Evolutionary conservation across 2,329 filamentous ascomycete genomes (phyloP).

Genomic region (Orbilia blumenaviensis): DNA sequence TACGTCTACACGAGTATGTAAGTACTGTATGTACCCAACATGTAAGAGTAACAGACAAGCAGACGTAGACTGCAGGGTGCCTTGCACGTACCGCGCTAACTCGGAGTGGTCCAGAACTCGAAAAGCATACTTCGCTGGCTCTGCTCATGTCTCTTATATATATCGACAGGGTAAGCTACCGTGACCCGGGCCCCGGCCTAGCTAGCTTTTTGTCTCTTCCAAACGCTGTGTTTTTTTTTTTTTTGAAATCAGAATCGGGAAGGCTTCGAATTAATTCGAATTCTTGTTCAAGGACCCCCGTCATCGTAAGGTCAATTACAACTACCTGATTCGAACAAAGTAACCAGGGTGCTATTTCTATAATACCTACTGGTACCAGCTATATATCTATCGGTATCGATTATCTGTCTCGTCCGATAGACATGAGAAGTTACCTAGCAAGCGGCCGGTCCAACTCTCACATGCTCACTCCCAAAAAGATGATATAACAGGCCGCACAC

Average conservation of each 20-base stretch:
- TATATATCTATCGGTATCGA: too few species aligned
- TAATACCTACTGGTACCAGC: too few species aligned
- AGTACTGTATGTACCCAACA: background rate
- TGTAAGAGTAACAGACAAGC: too few species aligned
- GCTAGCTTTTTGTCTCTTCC: conserved; percentile 24
- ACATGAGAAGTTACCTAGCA: background rate
- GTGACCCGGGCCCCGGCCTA: too few species aligned
- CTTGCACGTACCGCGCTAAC: too few species aligned
- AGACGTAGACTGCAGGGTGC: too few species aligned
- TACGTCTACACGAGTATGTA: background rate
- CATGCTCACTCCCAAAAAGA: background rate
- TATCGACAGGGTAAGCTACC: background rate
- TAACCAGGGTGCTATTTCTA: background rate
- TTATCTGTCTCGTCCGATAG: background rate
- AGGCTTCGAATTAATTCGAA: too few species aligned
- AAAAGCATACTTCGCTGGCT: background rate
- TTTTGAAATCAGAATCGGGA: too few species aligned
- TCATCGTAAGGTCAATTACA: conserved; percentile 40
- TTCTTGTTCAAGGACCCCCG: conserved; percentile 25
- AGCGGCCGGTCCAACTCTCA: background rate
- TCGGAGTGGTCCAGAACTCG: too few species aligned
- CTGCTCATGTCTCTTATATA: background rate
- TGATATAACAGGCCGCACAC: too few species aligned
- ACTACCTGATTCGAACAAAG: conserved; percentile 15
- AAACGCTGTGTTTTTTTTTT: too few species aligned